Percentiles rank a stretch among this genome's conserved stretches.
These are phyloP conservation scores for Corylus americana DNA, from an alignment of 306 rosid species.

Conservation along the genomic window DNA sequence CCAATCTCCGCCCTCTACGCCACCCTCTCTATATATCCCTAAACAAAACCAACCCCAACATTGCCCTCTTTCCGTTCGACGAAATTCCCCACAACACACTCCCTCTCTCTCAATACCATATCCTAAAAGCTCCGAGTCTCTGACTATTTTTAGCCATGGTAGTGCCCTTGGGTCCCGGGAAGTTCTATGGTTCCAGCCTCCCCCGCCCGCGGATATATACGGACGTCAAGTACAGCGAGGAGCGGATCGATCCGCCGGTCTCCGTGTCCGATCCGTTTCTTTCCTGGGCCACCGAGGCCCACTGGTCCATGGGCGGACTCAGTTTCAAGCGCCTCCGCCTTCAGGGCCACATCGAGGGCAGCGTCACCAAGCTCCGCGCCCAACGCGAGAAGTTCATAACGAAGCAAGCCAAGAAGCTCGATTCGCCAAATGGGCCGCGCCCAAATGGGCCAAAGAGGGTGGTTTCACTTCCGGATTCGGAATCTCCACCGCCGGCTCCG, in stretches of 20 bases:
- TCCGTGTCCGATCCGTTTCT: slow-evolving; percentile 61
- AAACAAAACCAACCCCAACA: background rate
- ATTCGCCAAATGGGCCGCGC: background rate
- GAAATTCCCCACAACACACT: too few species aligned
- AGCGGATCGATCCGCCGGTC: slow-evolving; percentile 67
- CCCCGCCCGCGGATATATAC: slow-evolving; percentile 87
- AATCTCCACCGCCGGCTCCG: slow-evolving; percentile 78
- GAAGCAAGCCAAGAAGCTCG: slow-evolving; percentile 15
- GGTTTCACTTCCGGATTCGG: background rate
- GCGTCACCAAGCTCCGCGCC: slow-evolving; percentile 55
- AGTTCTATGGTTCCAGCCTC: slow-evolving; percentile 82
- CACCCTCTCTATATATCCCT: slow-evolving; percentile 14
- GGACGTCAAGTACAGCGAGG: slow-evolving; percentile 60
- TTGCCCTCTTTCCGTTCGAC: background rate
- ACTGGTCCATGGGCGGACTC: slow-evolving; percentile 98
- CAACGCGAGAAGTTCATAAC: slow-evolving; percentile 44
- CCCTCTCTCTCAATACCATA: too few species aligned
- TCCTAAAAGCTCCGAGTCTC: too few species aligned
- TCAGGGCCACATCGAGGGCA: slow-evolving; percentile 85
- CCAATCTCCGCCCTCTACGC: slow-evolving; percentile 7
- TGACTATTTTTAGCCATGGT: slow-evolving; percentile 41
- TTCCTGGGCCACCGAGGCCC: slow-evolving; percentile 83
- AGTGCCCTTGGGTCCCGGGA: slow-evolving; percentile 64
- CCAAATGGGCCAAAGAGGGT: slow-evolving; percentile 4
- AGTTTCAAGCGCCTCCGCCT: slow-evolving; percentile 69